Base-by-base conservation (phyloP, 345 rosid genomes). In the Eucalyptus viminalis region DNA sequence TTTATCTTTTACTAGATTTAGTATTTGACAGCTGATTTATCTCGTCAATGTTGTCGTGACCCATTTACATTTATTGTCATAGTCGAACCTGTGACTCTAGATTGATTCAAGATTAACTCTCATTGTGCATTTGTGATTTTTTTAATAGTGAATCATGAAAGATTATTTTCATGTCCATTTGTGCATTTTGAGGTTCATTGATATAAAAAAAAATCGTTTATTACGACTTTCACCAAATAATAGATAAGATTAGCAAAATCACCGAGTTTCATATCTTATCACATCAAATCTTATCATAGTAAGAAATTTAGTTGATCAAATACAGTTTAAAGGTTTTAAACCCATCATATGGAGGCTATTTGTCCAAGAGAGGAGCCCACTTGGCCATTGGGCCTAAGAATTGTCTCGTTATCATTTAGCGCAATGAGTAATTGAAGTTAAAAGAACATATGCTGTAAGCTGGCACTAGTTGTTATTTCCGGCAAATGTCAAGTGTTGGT, bases 71-170 rank as follows among this genome's bases (percentile, higher is more conserved):
- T 21, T 8, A 53, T 21, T 4, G 58, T 21, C 58, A 53, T 21
- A 1, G 4, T 0, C 0, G 0, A 21, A 53, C 58, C 1, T 8
- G 0, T 53, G 25, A 53, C 17, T 19, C 1, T 21, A 0, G 11
- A 53, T 53, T 53, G 58, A 21, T 53, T 53, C 11, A 53, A 53
- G 58, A 53, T 8, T 53, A 8, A 21, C 58, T 53, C 11, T 53
- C 25, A 53, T 21, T 53, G 5, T 53, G 25, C 58, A 53, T 53
- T 21, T 53, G 58, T 53, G 58, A 53, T 53, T 53, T 53, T 17
- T 19, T 53, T 19, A 53, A 53, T 19, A 53, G 10, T 7, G 56
- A 19, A 53, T 19, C 56, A 53, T 53, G 56, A 53, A 19, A 53
- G 10, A 53, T 53, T 53, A 1, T 53, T 19, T 7, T 1, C 10